Evolutionary conservation across 768 basidiomycete genomes (phyloP).

Genomic region (Hericium coralloides): DNA sequence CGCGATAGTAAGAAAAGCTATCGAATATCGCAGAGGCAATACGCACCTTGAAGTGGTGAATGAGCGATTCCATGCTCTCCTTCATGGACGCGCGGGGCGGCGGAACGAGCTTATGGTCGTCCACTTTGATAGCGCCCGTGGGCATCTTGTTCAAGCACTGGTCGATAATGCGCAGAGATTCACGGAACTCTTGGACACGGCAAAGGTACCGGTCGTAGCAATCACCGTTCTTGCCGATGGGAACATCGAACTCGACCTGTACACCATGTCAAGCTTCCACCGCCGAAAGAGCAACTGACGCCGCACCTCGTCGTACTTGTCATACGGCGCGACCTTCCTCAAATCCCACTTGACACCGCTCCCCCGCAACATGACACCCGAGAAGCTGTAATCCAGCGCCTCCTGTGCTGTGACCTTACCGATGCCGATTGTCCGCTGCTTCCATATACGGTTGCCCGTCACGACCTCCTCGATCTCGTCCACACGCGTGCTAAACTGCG

Average conservation of each 20-base stretch:
- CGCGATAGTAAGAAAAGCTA: slow-evolving; percentile 31
- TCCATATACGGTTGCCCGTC: slow-evolving; percentile 98
- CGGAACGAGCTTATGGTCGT: slow-evolving; percentile 95
- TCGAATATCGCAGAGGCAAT: background rate
- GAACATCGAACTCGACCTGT: slow-evolving; percentile 93
- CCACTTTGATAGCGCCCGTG: slow-evolving; percentile 83
- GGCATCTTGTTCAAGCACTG: slow-evolving; percentile 98
- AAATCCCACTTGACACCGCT: slow-evolving; percentile 95
- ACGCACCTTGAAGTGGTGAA: slow-evolving; percentile 93
- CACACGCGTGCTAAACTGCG: slow-evolving; percentile 82
- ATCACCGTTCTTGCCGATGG: slow-evolving; percentile 94
- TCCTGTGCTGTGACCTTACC: slow-evolving; percentile 88
- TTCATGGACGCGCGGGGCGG: slow-evolving; percentile 98
- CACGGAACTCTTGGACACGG: slow-evolving; percentile 97
- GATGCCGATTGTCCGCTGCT: slow-evolving; percentile 84
- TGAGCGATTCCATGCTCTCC: slow-evolving; percentile 96
- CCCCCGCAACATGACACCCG: slow-evolving; percentile 94
- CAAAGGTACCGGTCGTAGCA: slow-evolving; percentile 98
- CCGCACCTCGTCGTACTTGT: slow-evolving; percentile 84
- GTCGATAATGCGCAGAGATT: slow-evolving; percentile 81
- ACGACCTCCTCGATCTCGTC: slow-evolving; percentile 99
- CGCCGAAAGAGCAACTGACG: slow-evolving; percentile 6
- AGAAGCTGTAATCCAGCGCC: slow-evolving; percentile 88
- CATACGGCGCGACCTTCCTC: slow-evolving; percentile 86
- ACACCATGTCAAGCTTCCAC: background rate